Base-by-base conservation (phyloP, 2,329 filamentous ascomycete genomes). In the Laburnicola sp. region DNA sequence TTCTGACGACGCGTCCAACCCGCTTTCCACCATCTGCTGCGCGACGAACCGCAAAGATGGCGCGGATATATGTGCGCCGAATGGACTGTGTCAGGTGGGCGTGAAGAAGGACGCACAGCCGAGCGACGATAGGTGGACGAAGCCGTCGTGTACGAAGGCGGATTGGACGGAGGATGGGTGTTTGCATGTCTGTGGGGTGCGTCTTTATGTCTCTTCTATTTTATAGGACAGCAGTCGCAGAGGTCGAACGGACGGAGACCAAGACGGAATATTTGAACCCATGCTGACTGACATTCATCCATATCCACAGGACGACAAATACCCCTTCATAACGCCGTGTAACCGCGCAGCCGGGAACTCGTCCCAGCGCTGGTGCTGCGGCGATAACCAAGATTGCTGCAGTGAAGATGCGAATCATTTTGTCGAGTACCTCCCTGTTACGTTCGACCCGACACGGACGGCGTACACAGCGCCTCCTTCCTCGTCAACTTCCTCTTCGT, bases 31-130 rank as follows among this genome's bases (percentile, higher is more conserved):
- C 6, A 50, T 50, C 4, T 50, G 47, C 23, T 50, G 47, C 10
- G 47, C 39, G 25, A 35, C 28, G 27, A 50, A 50, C 16, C 26
- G 47, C 6, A 37, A 30, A 8, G 34, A 37, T 11, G 50, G 45
- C 4, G 35, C 45, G n/a, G 50, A 53, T 53, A 49, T 49, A 10
- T 53, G 50, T 25, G 36, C 37, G 16, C 50, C 50, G 21, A 53
- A 53, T 42, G 50, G 50, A 8, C 28, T 53, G 30, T 53, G 50
- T 28, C 45, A 53, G 31, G 45, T 45, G 16, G 50, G 50, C 8
- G 16, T n/a, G 45, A 49, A 45, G 45, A 45, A 49, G 45, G 45
- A 41, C 10, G 30, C 37, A 16, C 38, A 22, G 30, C 22, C 26
- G 9, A 16, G n/a, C 22, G 45, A 45, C 7, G 26, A 45, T 2